These are phyloP conservation scores for Kwoniella sp. DNA, from an alignment of 768 basidiomycete genomes.

Conservation along the genomic window DNA sequence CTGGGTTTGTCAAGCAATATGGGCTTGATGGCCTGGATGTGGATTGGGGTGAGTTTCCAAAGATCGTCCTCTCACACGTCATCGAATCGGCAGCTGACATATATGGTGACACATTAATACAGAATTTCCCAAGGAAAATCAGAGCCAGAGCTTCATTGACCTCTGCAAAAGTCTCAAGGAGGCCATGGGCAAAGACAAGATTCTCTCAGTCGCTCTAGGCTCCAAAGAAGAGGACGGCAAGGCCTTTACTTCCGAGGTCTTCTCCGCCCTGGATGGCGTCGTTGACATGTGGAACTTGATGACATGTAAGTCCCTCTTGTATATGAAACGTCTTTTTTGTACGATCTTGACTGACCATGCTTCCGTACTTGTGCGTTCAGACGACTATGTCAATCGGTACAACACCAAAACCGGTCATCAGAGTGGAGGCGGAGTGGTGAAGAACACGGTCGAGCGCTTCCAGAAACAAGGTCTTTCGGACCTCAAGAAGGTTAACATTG, in stretches of 20 bases:
- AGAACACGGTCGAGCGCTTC: constrained; percentile 25
- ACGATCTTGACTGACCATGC: not conserved
- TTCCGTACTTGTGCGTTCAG: not conserved
- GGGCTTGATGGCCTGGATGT: constrained; percentile 21
- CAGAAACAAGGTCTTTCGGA: constrained; percentile 14
- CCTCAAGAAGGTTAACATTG: constrained; percentile 35
- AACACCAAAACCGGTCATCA: constrained; percentile 28
- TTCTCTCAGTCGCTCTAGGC: constrained; percentile 30
- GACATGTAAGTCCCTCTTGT: constrained; percentile 35
- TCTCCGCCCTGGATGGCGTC: constrained; percentile 23
- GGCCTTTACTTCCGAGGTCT: constrained; percentile 24
- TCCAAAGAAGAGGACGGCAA: constrained; percentile 24
- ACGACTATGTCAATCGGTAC: constrained; percentile 28
- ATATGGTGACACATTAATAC: not conserved
- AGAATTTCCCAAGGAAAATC: constrained; percentile 17
- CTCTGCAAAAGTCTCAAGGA: constrained; percentile 4
- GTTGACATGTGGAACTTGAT: constrained; percentile 46
- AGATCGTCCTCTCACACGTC: not conserved
- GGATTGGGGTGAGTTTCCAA: constrained; percentile 20
- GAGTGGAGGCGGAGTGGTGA: constrained; percentile 33
- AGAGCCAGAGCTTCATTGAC: not conserved
- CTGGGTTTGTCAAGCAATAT: constrained; percentile 13
- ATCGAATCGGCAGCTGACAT: not conserved
- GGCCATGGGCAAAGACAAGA: not conserved
- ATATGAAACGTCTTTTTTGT: not conserved